These are phyloP conservation scores for Fusarium buharicum DNA, from an alignment of 2,329 filamentous ascomycete genomes.

Conservation along the genomic window DNA sequence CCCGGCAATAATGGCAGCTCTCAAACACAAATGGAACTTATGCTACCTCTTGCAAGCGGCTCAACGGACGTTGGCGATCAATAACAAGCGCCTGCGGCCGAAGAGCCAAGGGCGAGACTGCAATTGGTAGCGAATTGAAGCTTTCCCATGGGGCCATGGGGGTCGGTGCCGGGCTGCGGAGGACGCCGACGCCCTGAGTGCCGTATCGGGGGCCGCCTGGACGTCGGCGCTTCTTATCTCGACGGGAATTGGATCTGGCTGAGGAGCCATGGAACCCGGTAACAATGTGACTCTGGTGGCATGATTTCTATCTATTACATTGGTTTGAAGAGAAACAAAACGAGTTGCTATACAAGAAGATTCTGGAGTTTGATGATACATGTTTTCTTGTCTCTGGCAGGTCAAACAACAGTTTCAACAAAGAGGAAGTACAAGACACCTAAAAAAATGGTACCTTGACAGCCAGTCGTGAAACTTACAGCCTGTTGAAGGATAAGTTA, in stretches of 20 bases:
- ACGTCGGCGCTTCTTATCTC: slow-evolving; percentile 28
- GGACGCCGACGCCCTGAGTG: slow-evolving; percentile 43
- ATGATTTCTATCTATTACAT: slow-evolving; percentile 19
- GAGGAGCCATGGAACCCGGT: slow-evolving; percentile 2
- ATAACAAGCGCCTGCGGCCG: slow-evolving; percentile 39
- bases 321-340: not conserved
- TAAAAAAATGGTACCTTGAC: not conserved
- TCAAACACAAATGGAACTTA: slow-evolving; percentile 1
- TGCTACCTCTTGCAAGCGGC: slow-evolving; percentile 23
- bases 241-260: slow-evolving; percentile 9
- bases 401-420: too few species aligned
- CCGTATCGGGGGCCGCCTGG: slow-evolving; percentile 38
- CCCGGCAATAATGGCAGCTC: slow-evolving; percentile 22
- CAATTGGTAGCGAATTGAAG: slow-evolving; percentile 36
- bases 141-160: slow-evolving; percentile 37
- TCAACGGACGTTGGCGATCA: slow-evolving; percentile 41
- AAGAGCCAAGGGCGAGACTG: slow-evolving; percentile 11
- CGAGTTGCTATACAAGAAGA: too few species aligned
- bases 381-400: too few species aligned
- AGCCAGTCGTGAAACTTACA: too few species aligned
- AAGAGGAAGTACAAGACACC: too few species aligned
- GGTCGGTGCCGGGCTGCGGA: slow-evolving; percentile 43
- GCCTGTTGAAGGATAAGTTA: too few species aligned
- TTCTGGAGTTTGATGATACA: too few species aligned
- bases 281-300: slow-evolving; percentile 28